Base-by-base conservation (phyloP, 1,139 yeast genomes). In the Kodamaea derodonti region DNA sequence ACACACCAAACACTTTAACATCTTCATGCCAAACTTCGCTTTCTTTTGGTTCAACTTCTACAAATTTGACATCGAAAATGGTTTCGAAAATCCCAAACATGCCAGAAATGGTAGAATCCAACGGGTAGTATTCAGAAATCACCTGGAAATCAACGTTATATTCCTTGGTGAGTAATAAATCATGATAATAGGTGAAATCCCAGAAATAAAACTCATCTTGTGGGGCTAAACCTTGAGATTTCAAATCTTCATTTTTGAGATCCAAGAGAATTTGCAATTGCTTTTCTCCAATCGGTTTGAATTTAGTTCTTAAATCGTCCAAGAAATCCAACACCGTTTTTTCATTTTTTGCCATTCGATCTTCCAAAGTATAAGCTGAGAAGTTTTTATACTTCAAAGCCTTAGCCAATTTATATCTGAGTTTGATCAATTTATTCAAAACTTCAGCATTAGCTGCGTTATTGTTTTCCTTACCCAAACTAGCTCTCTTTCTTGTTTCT, bases 111-210 rank as follows among this genome's bases (percentile, higher is more conserved):
- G 95, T 80, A 15, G 74, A 66, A 36, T 80, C 76, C 54, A 84
- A 61, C 24, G 95, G 94, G 67, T 84, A 86, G 54, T 78, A 86
- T 52, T 86, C 88, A 5, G 90, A 66, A 42, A 86, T 79, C 51
- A 78, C 74, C 40, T 75, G 74, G 40, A 78, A 77, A 51, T 86
- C 90, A 22, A 86, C 88, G 48, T 80, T 68, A 58, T 76, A 84
- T 41, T 83, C 75, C 36, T 69, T 67, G 56, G 84, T 86, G 36
- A 85, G 65, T 49, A 80, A 65, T 51, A 75, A 61, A 42, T 80
- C 81, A 46, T 78, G 72, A 54, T 81, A 84, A 56, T 64, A 86
- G 30, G 77, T 64, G 45, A 73, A 71, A 54, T 86, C 95, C 95
- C 95, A 86, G 32, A 78, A 70, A 52, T 78, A 81, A 47, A 78